These are phyloP conservation scores for Chaetomiaceae sp. DNA, from an alignment of 2,329 filamentous ascomycete species.

Conservation along the genomic window DNA sequence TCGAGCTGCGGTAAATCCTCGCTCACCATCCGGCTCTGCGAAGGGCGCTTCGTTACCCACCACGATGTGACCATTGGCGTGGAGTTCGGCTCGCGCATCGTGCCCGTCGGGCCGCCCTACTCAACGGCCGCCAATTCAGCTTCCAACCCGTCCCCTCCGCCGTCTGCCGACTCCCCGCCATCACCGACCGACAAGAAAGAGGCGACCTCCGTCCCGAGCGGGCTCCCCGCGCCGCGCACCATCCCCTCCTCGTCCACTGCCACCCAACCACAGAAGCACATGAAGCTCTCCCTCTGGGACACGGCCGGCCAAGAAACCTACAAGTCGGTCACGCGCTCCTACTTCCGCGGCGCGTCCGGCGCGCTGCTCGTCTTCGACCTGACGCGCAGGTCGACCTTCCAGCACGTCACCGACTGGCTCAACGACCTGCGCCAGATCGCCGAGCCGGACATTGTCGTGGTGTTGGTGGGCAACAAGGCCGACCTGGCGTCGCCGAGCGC, in stretches of 20 bases:
- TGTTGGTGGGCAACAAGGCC: conserved; percentile 91
- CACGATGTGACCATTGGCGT: conserved; percentile 98
- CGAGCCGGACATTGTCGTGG: conserved; percentile 89
- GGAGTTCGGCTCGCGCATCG: conserved; percentile 72
- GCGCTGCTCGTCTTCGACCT: conserved; percentile 92
- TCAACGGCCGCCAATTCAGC: conserved; percentile 39
- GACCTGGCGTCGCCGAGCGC: conserved; percentile 57
- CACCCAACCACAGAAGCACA: conserved; percentile 57
- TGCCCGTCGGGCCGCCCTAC: conserved; percentile 21
- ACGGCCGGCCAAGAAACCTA: conserved; percentile 97
- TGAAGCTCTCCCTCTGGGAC: conserved; percentile 94
- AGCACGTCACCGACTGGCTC: conserved; percentile 87
- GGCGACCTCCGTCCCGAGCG: conserved; percentile 29
- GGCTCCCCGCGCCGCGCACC: conserved; percentile 48
- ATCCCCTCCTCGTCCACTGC: conserved; percentile 25
- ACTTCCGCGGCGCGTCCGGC: conserved; percentile 72
- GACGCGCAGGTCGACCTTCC: conserved; percentile 75
- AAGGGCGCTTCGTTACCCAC: conserved; percentile 87
- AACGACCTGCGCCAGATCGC: conserved; percentile 91
- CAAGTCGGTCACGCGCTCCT: conserved; percentile 89
- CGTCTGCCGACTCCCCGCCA: conserved; percentile 14
- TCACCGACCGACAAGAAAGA: conserved; percentile 3
- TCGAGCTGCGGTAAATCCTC: conserved; percentile 93
- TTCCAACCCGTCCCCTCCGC: conserved; percentile 37
- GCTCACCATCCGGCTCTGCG: conserved; percentile 90